Conservation (phyloP, 139 green algal genomes). For the Axilococcus clingmanii region DNA sequence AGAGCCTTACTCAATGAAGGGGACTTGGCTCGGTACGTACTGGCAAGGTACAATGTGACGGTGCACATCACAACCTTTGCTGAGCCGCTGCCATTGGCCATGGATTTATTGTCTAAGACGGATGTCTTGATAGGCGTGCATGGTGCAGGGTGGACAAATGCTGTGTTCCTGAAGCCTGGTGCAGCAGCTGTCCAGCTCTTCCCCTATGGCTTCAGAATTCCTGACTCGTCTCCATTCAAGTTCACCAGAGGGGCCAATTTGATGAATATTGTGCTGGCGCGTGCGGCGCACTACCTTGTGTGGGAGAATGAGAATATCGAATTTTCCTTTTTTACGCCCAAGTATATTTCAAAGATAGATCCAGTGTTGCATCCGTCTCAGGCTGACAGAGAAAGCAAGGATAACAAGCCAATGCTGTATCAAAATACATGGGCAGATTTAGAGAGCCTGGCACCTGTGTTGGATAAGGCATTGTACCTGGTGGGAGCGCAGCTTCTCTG, state of each 20-base stretch:
- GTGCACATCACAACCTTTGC: conserved; percentile 19
- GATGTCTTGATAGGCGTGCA: conserved; percentile 27
- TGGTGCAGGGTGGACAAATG: conserved; percentile 30
- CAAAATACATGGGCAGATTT: conserved; percentile 34
- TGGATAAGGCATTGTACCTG: conserved; percentile 9
- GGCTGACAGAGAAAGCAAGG: no score
- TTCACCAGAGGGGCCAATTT: neutral
- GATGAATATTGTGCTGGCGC: neutral
- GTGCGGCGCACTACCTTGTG: neutral
- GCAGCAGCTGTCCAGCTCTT: conserved; percentile 12
- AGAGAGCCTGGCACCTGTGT: conserved; percentile 10
- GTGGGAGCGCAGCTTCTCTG: no score
- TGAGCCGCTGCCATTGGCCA: conserved; percentile 21
- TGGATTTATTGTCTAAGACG: conserved; percentile 23
- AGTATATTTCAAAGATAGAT: conserved; percentile 4
- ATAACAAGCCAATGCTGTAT: conserved; percentile 14
- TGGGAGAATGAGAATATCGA: conserved; percentile 4
- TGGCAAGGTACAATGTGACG: conserved; percentile 26
- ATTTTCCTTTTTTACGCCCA: conserved; percentile 9
- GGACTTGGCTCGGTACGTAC: conserved; percentile 21
- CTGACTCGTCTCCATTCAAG: neutral
- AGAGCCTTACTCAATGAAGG: conserved; percentile 22
- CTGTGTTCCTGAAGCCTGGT: conserved; percentile 29
- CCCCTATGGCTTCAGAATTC: conserved; percentile 23
- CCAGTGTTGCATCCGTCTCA: neutral